Base-by-base conservation (phyloP, 2,329 filamentous ascomycete genomes). In the Penicillium sp. region DNA sequence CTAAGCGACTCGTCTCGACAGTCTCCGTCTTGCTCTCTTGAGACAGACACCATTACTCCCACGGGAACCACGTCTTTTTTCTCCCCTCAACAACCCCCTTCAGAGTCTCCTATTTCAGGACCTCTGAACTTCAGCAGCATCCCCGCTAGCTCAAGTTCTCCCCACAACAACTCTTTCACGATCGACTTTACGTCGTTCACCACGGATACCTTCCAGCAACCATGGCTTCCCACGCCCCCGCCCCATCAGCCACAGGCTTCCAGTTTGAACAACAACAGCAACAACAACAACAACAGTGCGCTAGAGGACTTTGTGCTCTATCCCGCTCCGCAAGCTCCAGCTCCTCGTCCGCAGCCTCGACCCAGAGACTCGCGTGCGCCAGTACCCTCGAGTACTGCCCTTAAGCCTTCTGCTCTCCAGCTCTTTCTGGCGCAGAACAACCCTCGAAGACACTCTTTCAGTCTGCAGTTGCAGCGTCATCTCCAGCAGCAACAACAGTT, bases 121-220 rank as follows among this genome's bases (percentile, higher is more conserved):
- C 62, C 75, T 78, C 74, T 78, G 76, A 77, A 76, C 73, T 73
- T 70, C 33, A 68, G 72, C 71, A 68, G 63, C 71, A 70, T 73
- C 62, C 67, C 69, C 70, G 67, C 71, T 75, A 72, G 74, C 75
- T 71, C 71, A 67, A 74, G 71, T 76, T 74, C 74, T 64, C 57
- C 64, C 57, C 7, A 11, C 18, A 58, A 57, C 24, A 63, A 62
- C 67, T 71, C 72, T 69, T 52, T 65, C 55, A 62, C 73, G 69
- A 70, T 73, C 74, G 73, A 77, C 75, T 52, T 71, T 47, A 71
- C 69, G 73, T 77, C 77, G 73, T 77, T 77, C 77, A 77, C 66
- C 71, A 79, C 77, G 77, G 76, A 79, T 77, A 68, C 71, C 65
- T 68, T 68, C 62, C 75, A 75, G 74, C 71, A 75, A 77, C 21